Evolutionary conservation across 2,329 filamentous ascomycete species (phyloP).

Genomic region (Diplodia mutila): DNA sequence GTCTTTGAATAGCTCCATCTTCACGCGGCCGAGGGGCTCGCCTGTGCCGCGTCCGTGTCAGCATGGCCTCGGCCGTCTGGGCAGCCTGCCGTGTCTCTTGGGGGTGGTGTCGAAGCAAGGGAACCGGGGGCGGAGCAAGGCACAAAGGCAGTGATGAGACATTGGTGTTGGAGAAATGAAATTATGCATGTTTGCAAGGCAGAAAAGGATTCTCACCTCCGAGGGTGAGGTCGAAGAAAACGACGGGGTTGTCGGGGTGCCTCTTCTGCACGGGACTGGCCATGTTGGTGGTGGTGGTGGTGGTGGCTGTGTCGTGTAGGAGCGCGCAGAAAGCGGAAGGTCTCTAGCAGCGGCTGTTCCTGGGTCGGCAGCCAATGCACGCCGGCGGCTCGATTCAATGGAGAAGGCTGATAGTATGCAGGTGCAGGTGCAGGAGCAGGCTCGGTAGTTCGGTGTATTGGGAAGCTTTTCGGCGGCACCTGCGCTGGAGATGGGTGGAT

Average conservation of each 20-base stretch:
- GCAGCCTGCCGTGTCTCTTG: not conserved
- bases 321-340: conserved; percentile 14
- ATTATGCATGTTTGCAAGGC: not conserved
- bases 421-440: not conserved
- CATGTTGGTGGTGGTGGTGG: conserved; percentile 2
- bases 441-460: conserved; percentile 1
- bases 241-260: conserved; percentile 51
- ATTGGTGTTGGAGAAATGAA: not conserved
- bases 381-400: no score
- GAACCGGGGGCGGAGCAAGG: conserved; percentile 14
- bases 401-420: not conserved
- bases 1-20: conserved; percentile 87
- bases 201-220: conserved; percentile 61
- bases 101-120: not conserved
- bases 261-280: conserved; percentile 13
- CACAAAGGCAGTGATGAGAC: conserved; percentile 1
- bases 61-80: conserved; percentile 1
- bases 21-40: conserved; percentile 82
- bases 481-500: not conserved
- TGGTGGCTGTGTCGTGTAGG: conserved; percentile 18
- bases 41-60: conserved; percentile 54
- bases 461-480: conserved; percentile 8
- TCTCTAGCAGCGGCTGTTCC: conserved; percentile 4
- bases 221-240: conserved; percentile 79
- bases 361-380: not conserved